phyloP scores from a whole-genome alignment of 305 asterid genomes.

The Fraxinus xanthoxyloides region DNA sequence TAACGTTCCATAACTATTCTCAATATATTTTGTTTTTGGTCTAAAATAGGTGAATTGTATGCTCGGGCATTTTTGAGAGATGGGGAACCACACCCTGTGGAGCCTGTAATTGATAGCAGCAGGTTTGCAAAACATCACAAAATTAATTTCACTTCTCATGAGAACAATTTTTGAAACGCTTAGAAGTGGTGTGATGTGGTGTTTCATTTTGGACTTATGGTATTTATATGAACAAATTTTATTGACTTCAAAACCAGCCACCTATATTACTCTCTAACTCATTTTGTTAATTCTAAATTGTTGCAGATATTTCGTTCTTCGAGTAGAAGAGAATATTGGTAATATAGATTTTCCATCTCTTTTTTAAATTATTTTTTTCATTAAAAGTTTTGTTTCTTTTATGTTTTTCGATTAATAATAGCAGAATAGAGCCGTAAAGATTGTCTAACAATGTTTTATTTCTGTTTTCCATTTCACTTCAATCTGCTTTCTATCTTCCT shows the following conservation, averaged over 20 bases:
- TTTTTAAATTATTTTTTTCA: slow-evolving; percentile 13
- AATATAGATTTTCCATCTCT: slow-evolving; percentile 25
- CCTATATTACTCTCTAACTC: slow-evolving; percentile 8
- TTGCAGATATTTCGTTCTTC: slow-evolving; percentile 93
- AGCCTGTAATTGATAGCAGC: slow-evolving; percentile 98
- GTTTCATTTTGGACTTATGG: slow-evolving; percentile 21
- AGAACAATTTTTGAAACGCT: neutral
- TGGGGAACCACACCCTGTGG: slow-evolving; percentile 97
- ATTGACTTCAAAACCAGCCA: neutral
- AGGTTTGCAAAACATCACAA: slow-evolving; percentile 42
- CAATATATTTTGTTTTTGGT: neutral
- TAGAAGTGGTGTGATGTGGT: slow-evolving; percentile 7
- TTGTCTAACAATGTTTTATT: neutral
- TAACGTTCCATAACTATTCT: neutral
- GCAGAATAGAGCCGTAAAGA: neutral
- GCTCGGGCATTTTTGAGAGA: slow-evolving; percentile 95
- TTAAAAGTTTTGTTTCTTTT: slow-evolving; percentile 1
- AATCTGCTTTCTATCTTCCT: neutral
- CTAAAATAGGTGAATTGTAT: slow-evolving; percentile 75
- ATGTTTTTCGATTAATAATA: slow-evolving; percentile 5
- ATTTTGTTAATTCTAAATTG: slow-evolving; percentile 13
- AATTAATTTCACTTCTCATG: slow-evolving; percentile 2
- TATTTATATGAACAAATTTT: neutral
- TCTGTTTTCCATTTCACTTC: neutral
- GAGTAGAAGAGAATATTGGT: slow-evolving; percentile 94